These are phyloP conservation scores for Ramalina intermedia DNA, from an alignment of 495 filamentous ascomycete species.

Conservation along the genomic window DNA sequence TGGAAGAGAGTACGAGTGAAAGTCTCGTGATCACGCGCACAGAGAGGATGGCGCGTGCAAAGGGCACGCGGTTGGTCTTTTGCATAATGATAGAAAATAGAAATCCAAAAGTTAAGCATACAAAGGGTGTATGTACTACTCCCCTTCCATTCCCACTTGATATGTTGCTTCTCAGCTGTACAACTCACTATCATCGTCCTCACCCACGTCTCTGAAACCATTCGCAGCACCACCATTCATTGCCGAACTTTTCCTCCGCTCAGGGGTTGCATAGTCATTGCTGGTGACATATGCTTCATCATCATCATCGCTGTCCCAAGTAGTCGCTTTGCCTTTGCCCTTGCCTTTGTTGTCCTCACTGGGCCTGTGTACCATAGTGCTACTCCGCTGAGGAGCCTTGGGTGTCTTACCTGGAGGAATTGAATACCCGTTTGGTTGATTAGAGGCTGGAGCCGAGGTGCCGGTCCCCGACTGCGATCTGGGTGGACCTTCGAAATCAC, in stretches of 20 bases:
- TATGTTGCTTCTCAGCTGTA: constrained; percentile 1
- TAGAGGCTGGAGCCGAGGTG: background rate
- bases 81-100: too few relatives aligned
- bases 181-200: constrained; percentile 10
- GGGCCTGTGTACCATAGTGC: constrained; percentile 1
- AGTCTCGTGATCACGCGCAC: too few relatives aligned
- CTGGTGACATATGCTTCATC: constrained; percentile 19
- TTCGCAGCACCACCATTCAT: background rate
- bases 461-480: background rate
- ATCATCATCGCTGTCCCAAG: constrained; percentile 14
- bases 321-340: constrained; percentile 14
- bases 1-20: too few relatives aligned
- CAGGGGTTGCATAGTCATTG: constrained; percentile 11
- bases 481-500: constrained; percentile 49
- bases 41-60: too few relatives aligned
- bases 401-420: background rate
- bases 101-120: too few relatives aligned
- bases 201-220: constrained; percentile 5
- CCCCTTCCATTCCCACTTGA: too few relatives aligned
- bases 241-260: constrained; percentile 1
- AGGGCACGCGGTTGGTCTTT: background rate
- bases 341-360: constrained; percentile 9
- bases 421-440: background rate
- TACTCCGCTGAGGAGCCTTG: background rate
- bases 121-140: too few relatives aligned